Evolutionary conservation across 2,329 filamentous ascomycete species (phyloP), one percentile per base, ranked within the genome.

Genomic region (Talaromyces pinophilus): DNA sequence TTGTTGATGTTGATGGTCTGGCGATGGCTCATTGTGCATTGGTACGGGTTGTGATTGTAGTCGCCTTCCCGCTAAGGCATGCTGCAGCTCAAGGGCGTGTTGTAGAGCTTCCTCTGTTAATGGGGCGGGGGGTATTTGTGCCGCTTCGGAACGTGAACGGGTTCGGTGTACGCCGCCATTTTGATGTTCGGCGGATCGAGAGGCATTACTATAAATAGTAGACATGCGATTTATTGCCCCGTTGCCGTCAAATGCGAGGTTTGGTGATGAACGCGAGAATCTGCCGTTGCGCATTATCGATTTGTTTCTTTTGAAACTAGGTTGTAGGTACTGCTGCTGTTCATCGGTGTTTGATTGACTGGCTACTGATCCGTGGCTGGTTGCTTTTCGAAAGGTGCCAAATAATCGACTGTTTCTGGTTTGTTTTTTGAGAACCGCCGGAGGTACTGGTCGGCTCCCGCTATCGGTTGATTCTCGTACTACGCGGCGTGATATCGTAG

Each of bases 111-210:
- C 55, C 48, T 67, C 62, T 5, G 65, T 65, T 28, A 69, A 44
- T 48, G 66, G 57, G 19, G 55, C 57, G 1, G 63, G 61, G 8
- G 69, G 67, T 30, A 54, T 30, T 3, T 68, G 70, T 2, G 69
- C 54, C 35, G 69, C 71, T 46, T 72, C 68, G 13, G 71, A 73
- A 38, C 70, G 69, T 10, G 70, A 69, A 0, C 71, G 69, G 44
- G 68, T 69, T 8, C 68, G 60, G 5, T 61, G 63, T 44, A 69
- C 48, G 19, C 42, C 50, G 25, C 65, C 54, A 1, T 50, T 63
- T 19, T 63, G 65, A 17, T 60, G 65, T 17, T 66, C 65, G 59
- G 62, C 22, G 48, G 64, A 59, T 19, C 66, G 55, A 28, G 66
- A 67, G 4, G 66, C 62, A 11, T 64, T 65, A 42, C 66, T 67